A percentile compares a stretch with the other conserved stretches of the same genome.
Conservation (phyloP, 176 grass and related monocot species). For the Aechmea fasciata region DNA sequence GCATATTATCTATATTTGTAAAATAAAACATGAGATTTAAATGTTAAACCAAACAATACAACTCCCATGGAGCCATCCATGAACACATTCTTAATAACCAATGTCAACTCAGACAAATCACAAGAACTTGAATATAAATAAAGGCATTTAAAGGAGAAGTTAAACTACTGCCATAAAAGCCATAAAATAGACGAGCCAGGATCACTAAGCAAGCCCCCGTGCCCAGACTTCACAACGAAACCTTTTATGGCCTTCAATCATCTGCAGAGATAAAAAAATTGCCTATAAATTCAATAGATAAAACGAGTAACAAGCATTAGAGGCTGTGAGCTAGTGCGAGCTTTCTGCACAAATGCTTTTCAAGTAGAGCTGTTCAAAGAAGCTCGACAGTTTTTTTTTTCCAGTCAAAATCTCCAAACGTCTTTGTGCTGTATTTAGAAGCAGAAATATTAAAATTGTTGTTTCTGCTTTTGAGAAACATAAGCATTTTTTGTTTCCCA, state of each 20-base stretch:
- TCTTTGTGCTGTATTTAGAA: too few relatives aligned
- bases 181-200: background rate
- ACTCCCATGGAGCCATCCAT: background rate
- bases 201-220: background rate
- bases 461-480: too few relatives aligned
- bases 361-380: too few relatives aligned
- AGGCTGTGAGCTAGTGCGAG: too few relatives aligned
- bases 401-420: too few relatives aligned
- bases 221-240: background rate
- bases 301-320: background rate
- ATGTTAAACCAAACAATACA: slow-evolving; percentile 10
- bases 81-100: background rate
- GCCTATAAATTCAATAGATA: background rate
- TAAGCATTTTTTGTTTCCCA: too few relatives aligned
- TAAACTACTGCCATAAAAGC: background rate
- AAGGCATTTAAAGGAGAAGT: slow-evolving; percentile 3
- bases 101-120: background rate
- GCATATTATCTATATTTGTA: too few relatives aligned
- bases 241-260: slow-evolving; percentile 20
- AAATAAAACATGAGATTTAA: slow-evolving; percentile 10
- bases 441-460: too few relatives aligned
- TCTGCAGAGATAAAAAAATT: slow-evolving; percentile 18
- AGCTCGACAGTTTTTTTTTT: too few relatives aligned
- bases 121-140: slow-evolving; percentile 1
- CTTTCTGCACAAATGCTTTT: too few relatives aligned